These are phyloP conservation scores for Staphylotrichum longicolle DNA, from an alignment of 495 filamentous ascomycete genomes.

Conservation along the genomic window DNA sequence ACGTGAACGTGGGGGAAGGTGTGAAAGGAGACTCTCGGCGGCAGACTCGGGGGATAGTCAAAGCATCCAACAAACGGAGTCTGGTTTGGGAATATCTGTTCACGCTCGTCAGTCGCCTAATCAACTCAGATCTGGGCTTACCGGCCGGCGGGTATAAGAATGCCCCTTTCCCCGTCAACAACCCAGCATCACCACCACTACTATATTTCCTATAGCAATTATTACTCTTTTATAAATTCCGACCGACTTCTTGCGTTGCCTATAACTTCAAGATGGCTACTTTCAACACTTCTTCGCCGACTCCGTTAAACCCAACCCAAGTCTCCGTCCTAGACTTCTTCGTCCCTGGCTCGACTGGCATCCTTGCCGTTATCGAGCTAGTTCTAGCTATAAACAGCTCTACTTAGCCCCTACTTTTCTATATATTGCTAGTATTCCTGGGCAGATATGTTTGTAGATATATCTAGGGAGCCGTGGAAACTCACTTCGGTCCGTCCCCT, in stretches of 20 bases:
- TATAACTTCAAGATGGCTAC: constrained; percentile 3
- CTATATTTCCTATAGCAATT: no score
- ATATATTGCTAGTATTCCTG: constrained; percentile 30
- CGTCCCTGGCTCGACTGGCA: constrained; percentile 9
- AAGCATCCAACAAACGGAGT: constrained; percentile 10
- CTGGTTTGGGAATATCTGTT: constrained; percentile 11
- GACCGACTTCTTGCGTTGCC: no score
- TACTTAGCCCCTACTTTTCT: constrained; percentile 27
- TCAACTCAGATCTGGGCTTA: constrained; percentile 15
- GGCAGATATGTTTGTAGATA: constrained; percentile 29
- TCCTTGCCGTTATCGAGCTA: constrained; percentile 23
- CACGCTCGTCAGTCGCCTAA: constrained; percentile 13
- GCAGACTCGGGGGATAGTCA: constrained; percentile 3
- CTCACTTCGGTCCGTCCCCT: constrained; percentile 36
- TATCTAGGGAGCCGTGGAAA: constrained; percentile 28
- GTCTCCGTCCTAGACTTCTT: constrained; percentile 10
- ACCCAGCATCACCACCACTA: constrained; percentile 2
- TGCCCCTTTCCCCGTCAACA: constrained; percentile 14
- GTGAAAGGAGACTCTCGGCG: constrained; percentile 19
- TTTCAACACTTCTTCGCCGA: neutral
- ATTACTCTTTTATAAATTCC: no score
- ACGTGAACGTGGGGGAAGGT: constrained; percentile 14
- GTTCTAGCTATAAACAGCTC: constrained; percentile 30
- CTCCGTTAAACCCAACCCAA: constrained; percentile 2
- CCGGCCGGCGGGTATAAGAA: constrained; percentile 15